Percentiles rank a stretch among this genome's conserved stretches.
Conservation (phyloP, 2,329 filamentous ascomycete genomes). For the Fusarium brevicatenulatum region DNA sequence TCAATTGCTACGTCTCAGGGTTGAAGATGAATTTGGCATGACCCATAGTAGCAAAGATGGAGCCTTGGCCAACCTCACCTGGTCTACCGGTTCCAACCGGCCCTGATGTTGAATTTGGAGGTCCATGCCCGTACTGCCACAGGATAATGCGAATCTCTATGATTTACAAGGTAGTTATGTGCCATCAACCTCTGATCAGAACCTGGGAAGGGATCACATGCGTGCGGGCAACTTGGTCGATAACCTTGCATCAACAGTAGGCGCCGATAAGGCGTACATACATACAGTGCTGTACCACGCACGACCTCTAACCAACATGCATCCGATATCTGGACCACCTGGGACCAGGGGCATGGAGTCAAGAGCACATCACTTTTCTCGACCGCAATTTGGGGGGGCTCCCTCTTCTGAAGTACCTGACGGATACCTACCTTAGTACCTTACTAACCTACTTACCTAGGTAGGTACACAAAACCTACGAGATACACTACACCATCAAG, state of each 20-base stretch:
- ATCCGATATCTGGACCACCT: conserved; percentile 8
- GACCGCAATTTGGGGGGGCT: not conserved
- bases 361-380: not conserved
- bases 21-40: conserved; percentile 2
- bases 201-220: conserved; percentile 17
- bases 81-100: conserved; percentile 14
- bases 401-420: not conserved
- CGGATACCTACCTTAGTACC: not conserved
- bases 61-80: not conserved
- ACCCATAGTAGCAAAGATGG: conserved; percentile 5
- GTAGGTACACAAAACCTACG: not conserved
- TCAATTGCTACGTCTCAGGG: not conserved
- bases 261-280: conserved; percentile 19
- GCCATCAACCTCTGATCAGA: not conserved
- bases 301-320: not conserved
- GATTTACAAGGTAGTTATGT: not conserved
- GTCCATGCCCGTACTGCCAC: not conserved
- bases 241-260: conserved; percentile 18
- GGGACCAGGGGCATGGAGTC: not conserved
- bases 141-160: conserved; percentile 1
- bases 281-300: too few species aligned
- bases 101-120: conserved; percentile 1
- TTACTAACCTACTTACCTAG: too few species aligned
- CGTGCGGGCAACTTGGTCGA: conserved; percentile 14
- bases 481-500: conserved; percentile 4